These are phyloP conservation scores for Rhizopogon vesiculosus DNA, from an alignment of 768 basidiomycete genomes.

Conservation along the genomic window DNA sequence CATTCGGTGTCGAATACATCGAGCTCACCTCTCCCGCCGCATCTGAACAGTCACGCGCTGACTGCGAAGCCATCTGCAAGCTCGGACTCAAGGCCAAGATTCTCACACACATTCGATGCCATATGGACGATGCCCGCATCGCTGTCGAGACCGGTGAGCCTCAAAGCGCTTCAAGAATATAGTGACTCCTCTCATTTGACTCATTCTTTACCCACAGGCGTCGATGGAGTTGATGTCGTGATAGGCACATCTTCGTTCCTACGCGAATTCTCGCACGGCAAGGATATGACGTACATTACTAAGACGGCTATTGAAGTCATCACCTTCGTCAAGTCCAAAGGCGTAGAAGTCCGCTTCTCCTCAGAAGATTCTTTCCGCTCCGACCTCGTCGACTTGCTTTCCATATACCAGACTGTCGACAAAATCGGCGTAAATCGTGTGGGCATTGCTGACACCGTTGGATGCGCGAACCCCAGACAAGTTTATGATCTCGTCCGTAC, in stretches of 20 bases:
- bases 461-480: constrained; percentile 97
- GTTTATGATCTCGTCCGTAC: constrained; percentile 98
- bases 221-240: constrained; percentile 98
- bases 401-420: constrained; percentile 99
- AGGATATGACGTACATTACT: constrained; percentile 99
- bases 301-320: constrained; percentile 99
- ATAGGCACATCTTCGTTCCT: constrained; percentile 99
- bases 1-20: constrained; percentile 99
- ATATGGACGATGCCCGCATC: constrained; percentile 99
- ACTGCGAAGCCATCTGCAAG: constrained; percentile 99
- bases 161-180: background rate
- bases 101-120: constrained; percentile 97
- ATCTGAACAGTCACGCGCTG: constrained; percentile 88
- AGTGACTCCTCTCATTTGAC: background rate
- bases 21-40: constrained; percentile 98
- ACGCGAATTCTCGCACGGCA: constrained; percentile 98
- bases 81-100: constrained; percentile 96
- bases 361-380: constrained; percentile 99
- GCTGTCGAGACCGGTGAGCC: constrained; percentile 91
- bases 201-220: constrained; percentile 47
- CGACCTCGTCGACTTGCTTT: constrained; percentile 96
- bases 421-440: constrained; percentile 99
- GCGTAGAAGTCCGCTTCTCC: constrained; percentile 98
- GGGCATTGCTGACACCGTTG: constrained; percentile 98
- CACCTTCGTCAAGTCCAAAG: constrained; percentile 99